A percentile compares a stretch with the other conserved stretches of the same genome.
These are phyloP conservation scores for Lactifluus subvellereus DNA, from an alignment of 768 basidiomycete genomes.

Conservation along the genomic window DNA sequence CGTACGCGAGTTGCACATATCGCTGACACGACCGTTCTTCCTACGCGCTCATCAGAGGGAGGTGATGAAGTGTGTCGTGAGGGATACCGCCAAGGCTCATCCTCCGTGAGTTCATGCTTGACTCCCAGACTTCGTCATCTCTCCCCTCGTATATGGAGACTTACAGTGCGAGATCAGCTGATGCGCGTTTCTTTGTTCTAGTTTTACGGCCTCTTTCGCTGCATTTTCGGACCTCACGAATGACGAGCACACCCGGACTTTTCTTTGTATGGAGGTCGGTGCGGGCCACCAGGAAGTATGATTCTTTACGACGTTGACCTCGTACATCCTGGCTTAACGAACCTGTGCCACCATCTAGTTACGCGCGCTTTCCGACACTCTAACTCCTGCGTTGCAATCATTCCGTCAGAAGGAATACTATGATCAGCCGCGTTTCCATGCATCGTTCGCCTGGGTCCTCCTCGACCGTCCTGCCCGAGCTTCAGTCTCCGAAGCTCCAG, in stretches of 20 bases:
- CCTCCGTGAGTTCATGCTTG: slow-evolving; percentile 38
- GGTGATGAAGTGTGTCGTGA: slow-evolving; percentile 60
- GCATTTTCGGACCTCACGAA: slow-evolving; percentile 65
- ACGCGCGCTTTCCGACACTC: slow-evolving; percentile 42
- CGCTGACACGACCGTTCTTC: slow-evolving; percentile 76
- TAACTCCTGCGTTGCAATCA: slow-evolving; percentile 52
- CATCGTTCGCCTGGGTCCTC: slow-evolving; percentile 85
- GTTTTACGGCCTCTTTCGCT: slow-evolving; percentile 71
- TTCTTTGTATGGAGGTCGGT: slow-evolving; percentile 76
- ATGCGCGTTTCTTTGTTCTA: slow-evolving; percentile 28
- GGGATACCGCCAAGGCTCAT: slow-evolving; percentile 41
- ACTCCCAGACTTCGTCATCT: background rate
- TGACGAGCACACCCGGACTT: slow-evolving; percentile 75
- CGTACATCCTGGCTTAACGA: background rate
- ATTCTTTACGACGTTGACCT: background rate
- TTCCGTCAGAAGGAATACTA: slow-evolving; percentile 81
- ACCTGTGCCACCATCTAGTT: slow-evolving; percentile 44
- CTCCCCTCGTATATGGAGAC: background rate
- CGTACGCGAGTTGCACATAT: slow-evolving; percentile 64
- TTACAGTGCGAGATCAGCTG: background rate
- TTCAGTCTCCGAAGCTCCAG: background rate
- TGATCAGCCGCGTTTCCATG: slow-evolving; percentile 73
- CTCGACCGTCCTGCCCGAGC: slow-evolving; percentile 34
- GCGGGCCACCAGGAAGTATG: slow-evolving; percentile 74
- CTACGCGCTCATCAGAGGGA: slow-evolving; percentile 76